Evolutionary conservation across 352 stramenopile species (phyloP), one percentile per base, ranked within the genome.

Genomic region (Phytopythium sindhum): DNA sequence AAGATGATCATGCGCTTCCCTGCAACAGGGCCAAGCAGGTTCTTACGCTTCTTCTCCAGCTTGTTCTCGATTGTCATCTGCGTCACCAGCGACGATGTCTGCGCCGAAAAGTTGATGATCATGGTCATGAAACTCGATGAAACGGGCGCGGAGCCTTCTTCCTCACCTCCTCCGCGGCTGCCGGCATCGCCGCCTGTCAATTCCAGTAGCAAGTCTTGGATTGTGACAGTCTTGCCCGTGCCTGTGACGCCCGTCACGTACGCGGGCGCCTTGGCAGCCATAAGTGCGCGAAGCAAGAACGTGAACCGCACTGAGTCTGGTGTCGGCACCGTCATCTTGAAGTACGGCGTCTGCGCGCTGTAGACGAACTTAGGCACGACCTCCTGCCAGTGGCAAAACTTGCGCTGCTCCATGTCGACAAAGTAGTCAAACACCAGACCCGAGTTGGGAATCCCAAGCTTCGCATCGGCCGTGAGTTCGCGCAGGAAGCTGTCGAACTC

Each of bases 41-140:
- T 98, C 68, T 98, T 98, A 33, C 95, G 79, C 66, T 98, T 98
- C 65, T 98, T 98, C 75, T 98, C 90, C 9, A 98, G 81, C 58
- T 98, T 98, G 58, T 80, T 88, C 63, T 98, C 93, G 44, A 98
- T 97, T 23, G 89, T 95, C 24, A 73, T 60, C 61, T 97, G 88
- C 2, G 91, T 97, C 11, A 98, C 89, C 1, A 97, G 71, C 19
- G 81, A 95, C 29, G 84, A 91, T 0, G 92, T 97, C 61, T 98
- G 92, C 2, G 93, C 93, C 0, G 89, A 97, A 54, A 97, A 98
- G 63, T 97, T 98, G 54, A 98, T 87, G 48, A 89, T 63, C 55
- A 89, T 89, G 21, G 82, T 88, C 84, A 89, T 87, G 42, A 79
- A 89, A 33, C 75, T 86, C 4, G 77, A 86, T 7, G 70, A 29